Evolutionary conservation across 2,329 filamentous ascomycete genomes (phyloP), one percentile per base, ranked within the genome.

Genomic region (Talaromyces sp.): DNA sequence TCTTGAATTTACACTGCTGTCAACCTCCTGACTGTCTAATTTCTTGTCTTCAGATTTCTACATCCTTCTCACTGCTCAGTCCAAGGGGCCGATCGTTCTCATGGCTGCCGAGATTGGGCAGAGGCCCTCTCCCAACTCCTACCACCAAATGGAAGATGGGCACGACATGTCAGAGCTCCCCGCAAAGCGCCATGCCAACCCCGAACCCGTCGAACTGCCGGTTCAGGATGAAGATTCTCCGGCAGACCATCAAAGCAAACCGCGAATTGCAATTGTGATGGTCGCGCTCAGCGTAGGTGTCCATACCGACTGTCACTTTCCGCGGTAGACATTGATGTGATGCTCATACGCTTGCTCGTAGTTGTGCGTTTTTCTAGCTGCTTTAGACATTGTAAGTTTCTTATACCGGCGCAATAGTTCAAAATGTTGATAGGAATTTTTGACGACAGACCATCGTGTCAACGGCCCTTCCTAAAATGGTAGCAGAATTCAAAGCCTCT

Each of bases 211-310:
- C 43, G 43, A 45, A 22, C 43, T 11, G 19, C 43, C 19, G 37
- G 10, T 35, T 19, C 27, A 37, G 11, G 27, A 56, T 33, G 52
- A 56, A n/a, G 49, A 33, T 25, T 56, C 17, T 11, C 52, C 52
- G 19, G 31, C 31, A 31, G 31, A 56, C n/a, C 52, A 22, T 56
- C 52, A 56, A 31, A 56, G 52, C 19, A 37, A 56, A 19, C 52
- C 17, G 31, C 52, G 52, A n/a, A 37, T 56, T 11, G 52, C 33
- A 33, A 56, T 37, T 11, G 52, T 56, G 27, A 19, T 56, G 52
- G 52, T 35, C 27, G 52, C 52, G 52, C 52, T 56, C 52, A 56
- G 52, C 15, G 52, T 56, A 56, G 52, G 52, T 56, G 52, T 37
- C 52, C 10, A 19, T 56, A 37, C 17, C 15, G 47, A 50, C 47